Evolutionary conservation across 257 asterid genomes (phyloP).

Genomic region (Fraxinus quadrangulata): DNA sequence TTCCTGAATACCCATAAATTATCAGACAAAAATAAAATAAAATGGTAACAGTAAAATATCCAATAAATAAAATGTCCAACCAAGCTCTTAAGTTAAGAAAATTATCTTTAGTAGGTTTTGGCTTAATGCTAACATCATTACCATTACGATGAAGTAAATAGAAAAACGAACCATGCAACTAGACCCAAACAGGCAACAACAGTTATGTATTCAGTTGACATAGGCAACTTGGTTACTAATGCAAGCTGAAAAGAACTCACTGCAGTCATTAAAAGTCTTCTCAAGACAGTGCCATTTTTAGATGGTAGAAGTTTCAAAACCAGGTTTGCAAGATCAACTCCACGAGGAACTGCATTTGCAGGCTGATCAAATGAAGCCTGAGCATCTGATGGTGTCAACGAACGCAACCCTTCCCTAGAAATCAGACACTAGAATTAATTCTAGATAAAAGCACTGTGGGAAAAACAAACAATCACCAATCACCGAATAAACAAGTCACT

Average conservation of each 20-base stretch:
- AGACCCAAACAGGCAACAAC: constrained; percentile 22
- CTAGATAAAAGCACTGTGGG: constrained; percentile 8
- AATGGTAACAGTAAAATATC: background rate
- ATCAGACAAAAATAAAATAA: background rate
- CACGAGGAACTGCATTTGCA: constrained; percentile 46
- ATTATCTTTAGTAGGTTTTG: background rate
- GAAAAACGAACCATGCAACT: constrained; percentile 4
- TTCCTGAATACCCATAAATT: background rate
- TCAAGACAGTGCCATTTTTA: constrained; percentile 73
- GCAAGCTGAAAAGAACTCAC: constrained; percentile 46
- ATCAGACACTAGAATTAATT: constrained; percentile 24
- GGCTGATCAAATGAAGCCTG: constrained; percentile 47
- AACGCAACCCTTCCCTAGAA: constrained; percentile 64
- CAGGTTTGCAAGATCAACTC: constrained; percentile 60
- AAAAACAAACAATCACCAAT: background rate
- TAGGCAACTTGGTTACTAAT: background rate
- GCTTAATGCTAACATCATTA: background rate
- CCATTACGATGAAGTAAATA: background rate
- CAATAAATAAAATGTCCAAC: background rate
- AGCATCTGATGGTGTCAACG: constrained; percentile 44
- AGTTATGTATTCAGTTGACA: background rate
- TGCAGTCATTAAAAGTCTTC: constrained; percentile 86
- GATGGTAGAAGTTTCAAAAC: constrained; percentile 76
- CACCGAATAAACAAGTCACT: background rate
- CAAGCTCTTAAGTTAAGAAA: background rate